These are phyloP conservation scores for Gossypium davidsonii DNA, from an alignment of 441 rosid genomes.

Conservation along the genomic window DNA sequence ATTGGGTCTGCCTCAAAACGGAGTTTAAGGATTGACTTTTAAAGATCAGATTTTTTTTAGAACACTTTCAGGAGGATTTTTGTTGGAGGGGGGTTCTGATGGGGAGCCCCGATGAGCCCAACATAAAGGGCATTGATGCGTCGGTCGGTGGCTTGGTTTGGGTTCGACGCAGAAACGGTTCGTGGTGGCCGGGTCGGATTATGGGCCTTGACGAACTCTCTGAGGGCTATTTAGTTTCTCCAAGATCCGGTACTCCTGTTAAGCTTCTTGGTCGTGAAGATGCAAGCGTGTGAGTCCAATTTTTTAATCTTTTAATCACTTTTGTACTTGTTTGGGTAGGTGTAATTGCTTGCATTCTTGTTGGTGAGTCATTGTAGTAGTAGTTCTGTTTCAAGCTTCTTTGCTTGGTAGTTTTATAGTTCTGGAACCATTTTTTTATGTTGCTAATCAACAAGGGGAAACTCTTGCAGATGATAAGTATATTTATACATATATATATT, in stretches of 20 bases:
- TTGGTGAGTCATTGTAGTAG: background rate
- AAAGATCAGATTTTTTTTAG: conserved; percentile 18
- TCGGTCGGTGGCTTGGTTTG: conserved; percentile 95
- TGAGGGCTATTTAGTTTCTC: conserved; percentile 64
- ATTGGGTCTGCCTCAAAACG: conserved; percentile 20
- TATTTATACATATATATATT: too few species aligned
- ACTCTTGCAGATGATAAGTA: background rate
- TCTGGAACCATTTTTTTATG: background rate
- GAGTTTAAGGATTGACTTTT: conserved; percentile 19
- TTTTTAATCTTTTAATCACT: background rate
- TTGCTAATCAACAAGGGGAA: background rate
- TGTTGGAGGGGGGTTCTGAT: conserved; percentile 33
- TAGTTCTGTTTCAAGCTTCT: background rate
- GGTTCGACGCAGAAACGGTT: conserved; percentile 94
- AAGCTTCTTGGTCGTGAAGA: conserved; percentile 94
- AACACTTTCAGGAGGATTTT: conserved; percentile 9
- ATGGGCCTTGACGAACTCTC: conserved; percentile 64
- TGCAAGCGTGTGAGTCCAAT: conserved; percentile 75
- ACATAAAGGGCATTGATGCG: conserved; percentile 56
- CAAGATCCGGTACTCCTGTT: conserved; percentile 87
- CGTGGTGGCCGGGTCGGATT: conserved; percentile 99
- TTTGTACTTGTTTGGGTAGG: background rate
- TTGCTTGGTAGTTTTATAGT: background rate
- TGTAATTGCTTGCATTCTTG: background rate
- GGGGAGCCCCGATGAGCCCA: conserved; percentile 73